Evolutionary conservation across 805 yeast species (phyloP), one percentile per base, ranked within the genome.

Genomic region (Metschnikowia henanensis): DNA sequence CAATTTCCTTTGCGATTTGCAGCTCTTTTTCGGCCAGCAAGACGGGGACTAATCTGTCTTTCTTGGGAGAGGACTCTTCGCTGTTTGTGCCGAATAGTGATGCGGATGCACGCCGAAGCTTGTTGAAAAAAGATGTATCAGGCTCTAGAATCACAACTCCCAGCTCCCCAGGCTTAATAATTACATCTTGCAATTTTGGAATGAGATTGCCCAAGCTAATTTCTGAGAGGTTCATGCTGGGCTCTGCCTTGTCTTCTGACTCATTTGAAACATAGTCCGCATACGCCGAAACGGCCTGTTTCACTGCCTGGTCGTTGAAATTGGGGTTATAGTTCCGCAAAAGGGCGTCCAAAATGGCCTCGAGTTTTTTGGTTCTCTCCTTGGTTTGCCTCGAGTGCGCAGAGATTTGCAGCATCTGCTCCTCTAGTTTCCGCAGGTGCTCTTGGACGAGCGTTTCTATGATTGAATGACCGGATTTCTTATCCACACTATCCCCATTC

Each of bases 241-340:
- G 41, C 19, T 32, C 42, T 13, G 17, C 20, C 7, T 20, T 35
- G 4, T 25, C 13, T 21, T 51, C 59, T 10, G 55, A 63, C 31
- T 66, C 62, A 49, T 75, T 74, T 9, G 77, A 73, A 7, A 62
- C 52, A 51, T 76, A 72, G 49, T 78, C 74, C 35, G 76, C 78
- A 57, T 63, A 84, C 0, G 68, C 66, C 16, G 76, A 68, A 15
- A 89, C 82, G 1, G 91, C 82, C 17, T 71, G 76, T 60, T 88
- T 88, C 16, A 91, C 97, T 0, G 91, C 95, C 6, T 81, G 79
- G 64, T 91, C 97, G 59, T 91, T 89, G 66, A 89, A 80, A 56
- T 89, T 85, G 37, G 86, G 87, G 55, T 89, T 87, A 63, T 86
- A 90, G n/a, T 77, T 76, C 3, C 69, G 57, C 7, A 72, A 61